Base-by-base conservation (phyloP, 2,329 filamentous ascomycete species). In the Stagonosporopsis tanaceti region DNA sequence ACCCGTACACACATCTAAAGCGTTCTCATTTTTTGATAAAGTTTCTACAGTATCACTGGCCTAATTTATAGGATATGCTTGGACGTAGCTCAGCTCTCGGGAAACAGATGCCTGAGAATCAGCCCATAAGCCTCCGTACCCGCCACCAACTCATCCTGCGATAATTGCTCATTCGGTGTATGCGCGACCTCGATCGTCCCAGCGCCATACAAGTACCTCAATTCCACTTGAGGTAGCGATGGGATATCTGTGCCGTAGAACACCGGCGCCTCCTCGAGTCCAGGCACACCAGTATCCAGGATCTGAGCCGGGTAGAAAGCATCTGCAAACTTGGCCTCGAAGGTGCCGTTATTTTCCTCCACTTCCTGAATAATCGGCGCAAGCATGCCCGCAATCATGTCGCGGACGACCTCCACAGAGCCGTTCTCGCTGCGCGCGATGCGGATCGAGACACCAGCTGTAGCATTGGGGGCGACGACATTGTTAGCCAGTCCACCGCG, bases 401-500 rank as follows among this genome's bases (percentile, higher is more conserved):
- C 61, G 6, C 60, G 61, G 9, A 69, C 60, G 3, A 58, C 50
- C 2, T 62, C 46, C 6, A 60, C 59, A 6, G 65, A 62, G 1
- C 66, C 61, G 4, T 64, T 59, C 48, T 68, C 64, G 28, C 64
- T 65, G 24, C 62, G 61, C 6, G 68, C 62, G 17, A 69, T 60
- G 5, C 68, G 67, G 22, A 91, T 84, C 1, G 87, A 83, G 34
- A 97, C 77, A 2, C 80, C 78, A 0, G 91, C 92, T n/a, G 75
- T 77, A 0, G 93, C 92, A 32, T 81, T 75, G 55, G 89, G 89
- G 0, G 94, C 86, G 38, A 98, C 91, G 9, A 98, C 93, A 66
- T 97, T 97, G 0, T 81, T 81, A 0, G 94, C 94, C 0, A 97
- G 88, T 3, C 94, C 94, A 9, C 92, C 94, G 1, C 86, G 79